Base-by-base conservation (phyloP, 2,329 filamentous ascomycete species). In the Fusarium sp. region DNA sequence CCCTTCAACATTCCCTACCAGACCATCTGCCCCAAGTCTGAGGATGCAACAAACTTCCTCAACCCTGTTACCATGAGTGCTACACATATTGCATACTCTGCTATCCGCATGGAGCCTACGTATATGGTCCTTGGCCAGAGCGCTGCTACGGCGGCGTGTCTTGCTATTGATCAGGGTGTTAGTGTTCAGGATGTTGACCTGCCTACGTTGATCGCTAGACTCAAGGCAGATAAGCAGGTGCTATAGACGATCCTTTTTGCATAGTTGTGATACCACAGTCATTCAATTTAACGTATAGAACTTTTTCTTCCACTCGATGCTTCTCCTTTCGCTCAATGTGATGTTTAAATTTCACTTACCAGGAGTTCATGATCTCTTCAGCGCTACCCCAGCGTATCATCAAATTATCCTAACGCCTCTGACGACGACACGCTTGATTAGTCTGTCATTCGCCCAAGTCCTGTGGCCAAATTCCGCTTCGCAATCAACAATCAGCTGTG, bases 71-170 rank as follows among this genome's bases (percentile, higher is more conserved):
- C 67, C 4, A 47, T 69, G 49, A 69, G 67, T 18, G 57, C 63
- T 11, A 67, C 63, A 4, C 68, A 71, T n/a, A 53, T 71, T 37
- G 68, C 67, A 2, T 51, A 60, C 7, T 71, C 67, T 1, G 63
- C 68, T 3, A 64, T 71, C 11, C 68, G 68, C 6, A 71, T 71
- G 68, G 68, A 71, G 42, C 68, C 67, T 4, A 70, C 63, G 3
- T 71, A 71, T 3, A 71, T 71, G 68, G 42, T 68, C 10, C 48
- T 71, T 50, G 68, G 68, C 4, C 67, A 71, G 21, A 69, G 68
- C 40, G 67, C 68, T 28, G 68, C 63, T 4, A 64, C 67, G 14
- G 68, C 68, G 3, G 68, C 68, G 4, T 63, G 68, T 16, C 55
- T 70, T 53, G 68, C 68, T 5, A 68, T 70, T 14, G 67, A 70